Evolutionary conservation across 805 yeast species (phyloP), one percentile per base, ranked within the genome.

Genomic region (Cyberlindnera meyerae): DNA sequence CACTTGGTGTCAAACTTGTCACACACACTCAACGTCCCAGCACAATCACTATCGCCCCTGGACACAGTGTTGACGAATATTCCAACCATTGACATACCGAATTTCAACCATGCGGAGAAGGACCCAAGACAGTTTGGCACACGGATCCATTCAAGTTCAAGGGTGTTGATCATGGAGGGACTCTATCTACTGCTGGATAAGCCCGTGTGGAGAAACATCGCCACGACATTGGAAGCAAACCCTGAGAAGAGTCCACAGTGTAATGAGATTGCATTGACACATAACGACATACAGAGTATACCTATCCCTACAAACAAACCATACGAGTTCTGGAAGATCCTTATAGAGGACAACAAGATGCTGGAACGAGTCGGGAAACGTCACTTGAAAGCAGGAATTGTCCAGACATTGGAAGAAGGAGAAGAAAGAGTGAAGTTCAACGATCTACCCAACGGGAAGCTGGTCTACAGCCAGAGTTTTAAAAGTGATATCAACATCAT

Each of bases 111-210:
- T 55, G 65, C 72, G 21, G 43, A 73, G 48, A 77, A 78, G 46
- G 96, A 88, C 52, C 96, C 96, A 0, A 67, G 69, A 3, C 74
- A 67, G 11, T 65, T 68, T 39, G 80, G 71, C 14, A 67, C 75
- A 11, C 50, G 42, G 5, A 68, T 85, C 1, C 52, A 58, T 2
- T 61, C 73, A 0, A 61, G 56, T 3, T 66, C 75, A 4, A 61
- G 75, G 39, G 70, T 86, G 1, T 58, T 87, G 4, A 68, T 87
- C 4, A 51, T 85, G 26, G 96, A 87, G 54, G 96, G 96, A 0
- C 65, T 81, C 31, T 87, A 88, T 54, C 62, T 87, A 8, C 67
- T 79, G 29, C 62, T 85, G 34, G 54, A 71, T 24, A 71, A 72
- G 26, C 73, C 67, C 18, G 73, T 73, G 11, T 87, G 95, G 95